These are phyloP conservation scores for Cadophora luteo-olivacea DNA, from an alignment of 2,329 filamentous ascomycete species.

Conservation along the genomic window DNA sequence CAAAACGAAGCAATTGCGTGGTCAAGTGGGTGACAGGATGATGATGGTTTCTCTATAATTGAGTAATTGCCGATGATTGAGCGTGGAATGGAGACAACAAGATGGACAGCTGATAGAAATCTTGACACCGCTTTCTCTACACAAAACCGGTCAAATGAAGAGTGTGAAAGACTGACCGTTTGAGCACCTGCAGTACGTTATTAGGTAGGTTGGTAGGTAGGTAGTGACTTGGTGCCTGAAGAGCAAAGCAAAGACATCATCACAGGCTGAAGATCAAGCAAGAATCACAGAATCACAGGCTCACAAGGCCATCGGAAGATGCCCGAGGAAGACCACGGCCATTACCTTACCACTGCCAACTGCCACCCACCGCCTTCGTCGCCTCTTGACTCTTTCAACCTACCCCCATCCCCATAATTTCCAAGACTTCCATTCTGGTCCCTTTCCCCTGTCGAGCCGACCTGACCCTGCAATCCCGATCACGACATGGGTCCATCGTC, in stretches of 20 bases:
- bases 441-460: conserved; percentile 1
- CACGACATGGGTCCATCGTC: neutral
- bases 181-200: too few relatives aligned
- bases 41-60: neutral
- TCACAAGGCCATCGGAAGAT: neutral
- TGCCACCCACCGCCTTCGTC: too few relatives aligned
- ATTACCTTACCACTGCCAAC: too few relatives aligned
- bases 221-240: neutral
- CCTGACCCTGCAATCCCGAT: conserved; percentile 7
- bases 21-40: neutral
- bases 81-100: neutral
- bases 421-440: neutral
- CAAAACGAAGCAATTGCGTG: conserved; percentile 10
- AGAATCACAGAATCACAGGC: neutral
- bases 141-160: neutral
- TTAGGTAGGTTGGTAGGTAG: too few relatives aligned
- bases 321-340: neutral
- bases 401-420: neutral
- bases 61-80: neutral
- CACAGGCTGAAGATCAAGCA: neutral
- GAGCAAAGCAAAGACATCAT: neutral
- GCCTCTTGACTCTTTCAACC: too few relatives aligned
- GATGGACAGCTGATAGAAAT: neutral
- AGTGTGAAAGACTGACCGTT: neutral
- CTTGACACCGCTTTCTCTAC: neutral